phyloP scores from a whole-genome alignment of 805 yeast species.

The Candida easanensis region DNA sequence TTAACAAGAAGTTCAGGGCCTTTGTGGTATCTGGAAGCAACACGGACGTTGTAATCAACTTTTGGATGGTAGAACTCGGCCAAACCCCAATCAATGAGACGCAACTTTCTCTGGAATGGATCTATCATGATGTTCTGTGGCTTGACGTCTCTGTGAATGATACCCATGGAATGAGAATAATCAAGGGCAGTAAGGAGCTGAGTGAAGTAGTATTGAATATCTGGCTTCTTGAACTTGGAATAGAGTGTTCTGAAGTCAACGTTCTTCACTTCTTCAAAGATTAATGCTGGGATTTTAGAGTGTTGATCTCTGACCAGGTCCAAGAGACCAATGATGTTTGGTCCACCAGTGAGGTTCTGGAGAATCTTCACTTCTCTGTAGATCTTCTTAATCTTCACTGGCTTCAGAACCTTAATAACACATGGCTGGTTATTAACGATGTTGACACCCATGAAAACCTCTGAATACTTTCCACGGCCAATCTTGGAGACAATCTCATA shows the following conservation, averaged over 20 bases:
- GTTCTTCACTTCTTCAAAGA: constrained; percentile 82
- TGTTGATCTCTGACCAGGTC: constrained; percentile 82
- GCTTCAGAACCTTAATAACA: constrained; percentile 87
- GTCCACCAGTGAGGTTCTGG: constrained; percentile 81
- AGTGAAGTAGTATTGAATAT: constrained; percentile 79
- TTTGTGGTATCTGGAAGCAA: constrained; percentile 88
- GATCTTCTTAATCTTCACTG: constrained; percentile 89
- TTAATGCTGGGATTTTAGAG: constrained; percentile 79
- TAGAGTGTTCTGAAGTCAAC: constrained; percentile 79
- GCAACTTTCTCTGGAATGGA: constrained; percentile 62
- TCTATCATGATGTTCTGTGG: constrained; percentile 97
- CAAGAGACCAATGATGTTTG: constrained; percentile 71
- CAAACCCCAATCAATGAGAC: constrained; percentile 93
- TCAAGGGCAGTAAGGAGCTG: constrained; percentile 82
- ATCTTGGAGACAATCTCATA: constrained; percentile 81
- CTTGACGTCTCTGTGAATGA: constrained; percentile 93
- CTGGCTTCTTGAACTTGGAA: constrained; percentile 70
- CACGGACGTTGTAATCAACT: constrained; percentile 87
- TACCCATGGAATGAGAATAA: constrained; percentile 90
- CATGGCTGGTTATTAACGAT: constrained; percentile 60
- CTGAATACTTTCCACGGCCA: constrained; percentile 95
- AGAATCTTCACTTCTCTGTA: constrained; percentile 85
- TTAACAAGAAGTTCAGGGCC: constrained; percentile 91
- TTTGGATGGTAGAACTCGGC: constrained; percentile 93
- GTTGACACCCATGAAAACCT: constrained; percentile 84